Evolutionary conservation across 106 monocot species (phyloP).

Genomic region (Dendrobium chrysotoxum): DNA sequence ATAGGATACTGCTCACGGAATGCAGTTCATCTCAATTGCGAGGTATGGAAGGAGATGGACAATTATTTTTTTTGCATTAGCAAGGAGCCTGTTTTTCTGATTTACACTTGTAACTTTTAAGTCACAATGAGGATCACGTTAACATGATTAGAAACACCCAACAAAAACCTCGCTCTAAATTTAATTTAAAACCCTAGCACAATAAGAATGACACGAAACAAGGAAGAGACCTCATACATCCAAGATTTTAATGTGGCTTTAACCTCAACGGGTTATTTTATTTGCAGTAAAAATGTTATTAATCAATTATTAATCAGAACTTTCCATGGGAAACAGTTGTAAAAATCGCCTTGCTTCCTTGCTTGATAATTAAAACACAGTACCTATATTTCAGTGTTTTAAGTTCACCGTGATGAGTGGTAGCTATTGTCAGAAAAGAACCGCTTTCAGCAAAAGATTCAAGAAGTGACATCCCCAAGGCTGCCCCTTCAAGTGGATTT

Average conservation of each 20-base stretch:
- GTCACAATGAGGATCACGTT: no score
- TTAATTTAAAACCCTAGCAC: not conserved
- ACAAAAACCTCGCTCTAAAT: no score
- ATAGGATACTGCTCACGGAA: no score
- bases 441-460: constrained; percentile 65
- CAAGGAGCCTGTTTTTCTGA: no score
- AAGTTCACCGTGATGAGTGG: constrained; percentile 93
- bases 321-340: not conserved
- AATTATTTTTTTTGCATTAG: no score
- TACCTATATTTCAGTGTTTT: constrained; percentile 91
- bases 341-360: not conserved
- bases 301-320: not conserved
- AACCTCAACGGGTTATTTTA: not conserved
- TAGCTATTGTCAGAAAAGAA: constrained; percentile 70
- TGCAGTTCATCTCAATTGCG: no score
- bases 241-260: not conserved
- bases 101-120: no score
- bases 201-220: not conserved
- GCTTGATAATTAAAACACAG: not conserved
- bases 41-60: no score
- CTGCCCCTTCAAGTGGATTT: constrained; percentile 93
- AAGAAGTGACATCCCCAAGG: constrained; percentile 79
- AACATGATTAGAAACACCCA: no score
- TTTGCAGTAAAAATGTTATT: not conserved
- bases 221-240: not conserved